Evolutionary conservation across 2,329 filamentous ascomycete genomes (phyloP).

Genomic region (Aureobasidium lini): DNA sequence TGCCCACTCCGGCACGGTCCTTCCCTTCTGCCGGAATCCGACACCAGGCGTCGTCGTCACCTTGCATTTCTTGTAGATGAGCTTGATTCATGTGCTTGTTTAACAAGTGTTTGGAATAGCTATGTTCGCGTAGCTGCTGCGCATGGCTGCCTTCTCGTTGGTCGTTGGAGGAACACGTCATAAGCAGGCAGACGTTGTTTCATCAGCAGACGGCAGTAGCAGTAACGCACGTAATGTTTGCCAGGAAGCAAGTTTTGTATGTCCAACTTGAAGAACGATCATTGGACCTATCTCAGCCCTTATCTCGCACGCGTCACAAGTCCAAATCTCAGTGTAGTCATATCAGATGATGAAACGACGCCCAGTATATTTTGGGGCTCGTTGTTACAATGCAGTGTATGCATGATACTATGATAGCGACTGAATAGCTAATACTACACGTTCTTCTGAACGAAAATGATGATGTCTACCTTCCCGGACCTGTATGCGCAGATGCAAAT

Average conservation of each 20-base stretch:
- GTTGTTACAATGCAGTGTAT: not conserved
- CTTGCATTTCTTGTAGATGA: conserved; percentile 2
- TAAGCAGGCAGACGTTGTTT: not conserved
- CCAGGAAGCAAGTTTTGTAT: not conserved
- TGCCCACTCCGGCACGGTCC: not conserved
- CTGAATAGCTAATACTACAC: not conserved
- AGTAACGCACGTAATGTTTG: conserved; percentile 1
- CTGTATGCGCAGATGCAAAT: not conserved
- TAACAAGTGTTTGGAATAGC: not conserved
- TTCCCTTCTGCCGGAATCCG: not conserved
- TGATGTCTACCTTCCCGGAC: not conserved
- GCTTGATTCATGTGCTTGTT: conserved; percentile 3
- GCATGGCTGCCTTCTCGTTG: not conserved
- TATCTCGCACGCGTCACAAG: conserved; percentile 2
- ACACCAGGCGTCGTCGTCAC: not conserved
- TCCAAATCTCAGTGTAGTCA: not conserved
- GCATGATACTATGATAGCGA: conserved; percentile 3
- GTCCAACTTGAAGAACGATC: not conserved
- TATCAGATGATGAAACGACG: not conserved
- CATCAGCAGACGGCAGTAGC: not conserved
- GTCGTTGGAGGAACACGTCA: not conserved
- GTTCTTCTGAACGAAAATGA: not conserved
- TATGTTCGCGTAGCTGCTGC: not conserved
- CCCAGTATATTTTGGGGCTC: not conserved
- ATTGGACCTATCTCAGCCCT: not conserved